Evolutionary conservation across 1,284 basidiomycete species (phyloP), one percentile per base, ranked within the genome.

Genomic region (Ustilago loliicola): DNA sequence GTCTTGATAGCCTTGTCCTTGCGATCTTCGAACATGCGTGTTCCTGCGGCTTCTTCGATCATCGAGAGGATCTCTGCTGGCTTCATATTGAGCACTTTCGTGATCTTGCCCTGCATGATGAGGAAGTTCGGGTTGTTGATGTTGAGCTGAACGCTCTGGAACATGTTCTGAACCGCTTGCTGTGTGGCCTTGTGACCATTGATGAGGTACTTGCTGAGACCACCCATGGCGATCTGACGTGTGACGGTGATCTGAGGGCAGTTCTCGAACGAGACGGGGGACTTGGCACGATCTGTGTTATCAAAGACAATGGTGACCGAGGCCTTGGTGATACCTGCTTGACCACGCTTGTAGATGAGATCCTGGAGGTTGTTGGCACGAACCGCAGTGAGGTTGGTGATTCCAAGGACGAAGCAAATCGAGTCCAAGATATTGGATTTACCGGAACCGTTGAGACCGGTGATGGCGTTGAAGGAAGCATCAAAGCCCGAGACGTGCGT

Each of bases 121-220:
- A 99, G 90, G 88, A 99, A 99, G 86, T 99, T 99, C 53, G 97
- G 97, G 87, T 98, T 99, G 88, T 99, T 99, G 90, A 99, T 99
- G 87, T 99, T 99, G 81, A 99, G 91, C 87, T 98, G 96, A 0
- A 99, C 95, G 42, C 94, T 93, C 87, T 99, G 97, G 85, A 99
- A 99, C 45, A 99, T 90, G 56, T 92, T 94, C 83, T 98, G 96
- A 1, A 99, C 91, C 0, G 90, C 90, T 73, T 94, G 91, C 78
- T 98, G 94, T 7, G 92, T 92, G 2, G 95, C 90, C 85, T 96
- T 97, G 89, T 98, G 97, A 0, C 97, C 97, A 83, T 98, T 99
- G 65, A 99, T 88, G 13, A 99, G 91, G 87, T 98, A 99, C 83
- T 99, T 99, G n/a, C 94, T 93, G 61, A 93, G 90, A 74, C 96